These are phyloP conservation scores for Kodamaea neixiangensis DNA, from an alignment of 805 yeast species.

Conservation along the genomic window DNA sequence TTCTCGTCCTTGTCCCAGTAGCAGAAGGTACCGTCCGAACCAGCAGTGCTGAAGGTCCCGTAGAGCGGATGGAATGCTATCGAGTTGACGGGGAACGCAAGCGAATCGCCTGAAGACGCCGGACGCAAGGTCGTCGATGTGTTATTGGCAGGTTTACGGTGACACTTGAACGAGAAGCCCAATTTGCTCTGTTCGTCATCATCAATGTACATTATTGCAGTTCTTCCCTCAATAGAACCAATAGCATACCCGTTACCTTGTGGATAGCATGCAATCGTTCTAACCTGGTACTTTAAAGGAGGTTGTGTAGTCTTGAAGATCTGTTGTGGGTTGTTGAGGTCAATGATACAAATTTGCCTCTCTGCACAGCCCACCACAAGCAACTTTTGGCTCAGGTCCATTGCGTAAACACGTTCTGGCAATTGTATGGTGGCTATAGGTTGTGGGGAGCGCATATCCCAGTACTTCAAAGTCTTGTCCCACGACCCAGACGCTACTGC, in stretches of 20 bases:
- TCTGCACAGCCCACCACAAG: constrained; percentile 95
- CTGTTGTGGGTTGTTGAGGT: constrained; percentile 78
- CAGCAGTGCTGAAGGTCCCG: constrained; percentile 93
- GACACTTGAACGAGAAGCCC: constrained; percentile 94
- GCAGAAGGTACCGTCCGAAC: constrained; percentile 90
- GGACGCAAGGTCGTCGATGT: constrained; percentile 29
- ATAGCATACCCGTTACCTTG: constrained; percentile 90
- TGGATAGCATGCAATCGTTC: constrained; percentile 81
- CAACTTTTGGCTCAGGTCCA: constrained; percentile 81
- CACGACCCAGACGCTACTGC: constrained; percentile 92
- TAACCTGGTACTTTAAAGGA: constrained; percentile 88
- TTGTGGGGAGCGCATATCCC: constrained; percentile 88
- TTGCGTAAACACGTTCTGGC: constrained; percentile 88
- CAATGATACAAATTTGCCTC: constrained; percentile 73
- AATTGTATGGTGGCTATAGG: constrained; percentile 79
- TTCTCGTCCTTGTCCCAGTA: constrained; percentile 96
- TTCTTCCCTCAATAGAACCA: constrained; percentile 93
- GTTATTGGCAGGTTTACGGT: constrained; percentile 62
- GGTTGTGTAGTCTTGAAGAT: constrained; percentile 73
- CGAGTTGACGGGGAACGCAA: constrained; percentile 72
- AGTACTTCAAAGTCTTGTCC: constrained; percentile 92
- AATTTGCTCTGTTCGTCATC: constrained; percentile 69
- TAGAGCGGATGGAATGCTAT: constrained; percentile 84
- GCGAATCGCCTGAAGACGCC: constrained; percentile 35
- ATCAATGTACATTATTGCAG: constrained; percentile 90